These are phyloP conservation scores for Peronosclerospora sorghi DNA, from an alignment of 352 stramenopile species.

Conservation along the genomic window DNA sequence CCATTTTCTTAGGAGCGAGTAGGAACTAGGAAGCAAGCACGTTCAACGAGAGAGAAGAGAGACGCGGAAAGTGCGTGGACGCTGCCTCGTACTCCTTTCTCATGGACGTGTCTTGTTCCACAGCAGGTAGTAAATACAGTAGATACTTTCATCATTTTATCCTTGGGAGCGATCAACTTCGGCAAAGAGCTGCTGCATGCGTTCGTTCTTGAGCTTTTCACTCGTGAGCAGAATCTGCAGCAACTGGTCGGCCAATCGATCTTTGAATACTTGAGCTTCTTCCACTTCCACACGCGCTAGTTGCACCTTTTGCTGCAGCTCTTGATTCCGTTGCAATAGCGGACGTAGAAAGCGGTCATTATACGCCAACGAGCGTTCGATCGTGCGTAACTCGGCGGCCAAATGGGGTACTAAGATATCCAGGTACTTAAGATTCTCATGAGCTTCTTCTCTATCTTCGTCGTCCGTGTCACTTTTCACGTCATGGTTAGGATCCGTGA, in stretches of 20 bases:
- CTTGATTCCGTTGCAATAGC: constrained; percentile 23
- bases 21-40: constrained; percentile 19
- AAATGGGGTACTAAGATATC: constrained; percentile 55
- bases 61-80: constrained; percentile 15
- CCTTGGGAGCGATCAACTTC: constrained; percentile 29
- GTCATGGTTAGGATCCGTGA: constrained; percentile 7
- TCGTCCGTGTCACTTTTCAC: constrained; percentile 24
- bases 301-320: constrained; percentile 35
- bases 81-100: constrained; percentile 7
- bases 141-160: constrained; percentile 23
- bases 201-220: constrained; percentile 57
- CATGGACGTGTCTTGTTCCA: constrained; percentile 21
- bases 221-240: constrained; percentile 54
- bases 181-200: constrained; percentile 68
- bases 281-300: constrained; percentile 59
- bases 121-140: constrained; percentile 30
- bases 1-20: constrained; percentile 6
- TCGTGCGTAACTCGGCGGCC: constrained; percentile 29
- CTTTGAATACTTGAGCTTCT: constrained; percentile 63
- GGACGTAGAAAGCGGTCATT: constrained; percentile 30
- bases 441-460: constrained; percentile 36
- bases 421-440: constrained; percentile 42
- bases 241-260: constrained; percentile 65
- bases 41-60: constrained; percentile 7
- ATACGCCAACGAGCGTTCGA: constrained; percentile 37